These are phyloP conservation scores for Glarea lozoyensis DNA, from an alignment of 495 filamentous ascomycete genomes.

Conservation along the genomic window DNA sequence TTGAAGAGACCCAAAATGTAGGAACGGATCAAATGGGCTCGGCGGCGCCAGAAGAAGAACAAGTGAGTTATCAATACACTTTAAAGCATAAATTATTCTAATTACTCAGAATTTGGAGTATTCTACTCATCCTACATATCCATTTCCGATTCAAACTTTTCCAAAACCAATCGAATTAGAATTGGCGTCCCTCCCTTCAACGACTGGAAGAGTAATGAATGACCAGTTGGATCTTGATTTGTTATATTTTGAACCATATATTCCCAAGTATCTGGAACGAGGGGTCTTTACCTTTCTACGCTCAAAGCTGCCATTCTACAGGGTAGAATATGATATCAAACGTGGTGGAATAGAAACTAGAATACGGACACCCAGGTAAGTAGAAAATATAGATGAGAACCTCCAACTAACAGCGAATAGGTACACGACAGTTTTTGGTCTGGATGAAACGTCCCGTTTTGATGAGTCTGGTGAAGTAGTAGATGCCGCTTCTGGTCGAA, in stretches of 20 bases:
- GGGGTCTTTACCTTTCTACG: constrained; percentile 60
- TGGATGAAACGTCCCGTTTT: constrained; percentile 50
- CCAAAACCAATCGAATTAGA: constrained; percentile 26
- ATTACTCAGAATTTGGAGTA: constrained; percentile 5
- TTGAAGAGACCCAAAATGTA: constrained; percentile 1
- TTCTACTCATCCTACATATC: constrained; percentile 49
- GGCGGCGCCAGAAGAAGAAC: background rate
- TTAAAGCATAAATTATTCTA: background rate
- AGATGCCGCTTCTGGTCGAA: constrained; percentile 33
- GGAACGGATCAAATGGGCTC: background rate
- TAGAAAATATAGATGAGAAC: background rate
- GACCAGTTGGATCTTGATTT: constrained; percentile 58
- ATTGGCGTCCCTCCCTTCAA: constrained; percentile 25
- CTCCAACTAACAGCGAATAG: constrained; percentile 1
- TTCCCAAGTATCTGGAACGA: constrained; percentile 37
- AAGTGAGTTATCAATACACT: background rate
- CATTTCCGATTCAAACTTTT: constrained; percentile 50
- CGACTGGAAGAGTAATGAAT: constrained; percentile 35
- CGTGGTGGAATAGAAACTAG: constrained; percentile 44
- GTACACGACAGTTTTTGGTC: constrained; percentile 61
- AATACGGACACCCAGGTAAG: constrained; percentile 54
- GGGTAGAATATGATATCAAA: constrained; percentile 61
- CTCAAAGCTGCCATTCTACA: constrained; percentile 57
- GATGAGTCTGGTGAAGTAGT: constrained; percentile 32
- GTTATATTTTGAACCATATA: constrained; percentile 59